Evolutionary conservation across 768 basidiomycete species (phyloP).

Genomic region (Leccinum obscurum): DNA sequence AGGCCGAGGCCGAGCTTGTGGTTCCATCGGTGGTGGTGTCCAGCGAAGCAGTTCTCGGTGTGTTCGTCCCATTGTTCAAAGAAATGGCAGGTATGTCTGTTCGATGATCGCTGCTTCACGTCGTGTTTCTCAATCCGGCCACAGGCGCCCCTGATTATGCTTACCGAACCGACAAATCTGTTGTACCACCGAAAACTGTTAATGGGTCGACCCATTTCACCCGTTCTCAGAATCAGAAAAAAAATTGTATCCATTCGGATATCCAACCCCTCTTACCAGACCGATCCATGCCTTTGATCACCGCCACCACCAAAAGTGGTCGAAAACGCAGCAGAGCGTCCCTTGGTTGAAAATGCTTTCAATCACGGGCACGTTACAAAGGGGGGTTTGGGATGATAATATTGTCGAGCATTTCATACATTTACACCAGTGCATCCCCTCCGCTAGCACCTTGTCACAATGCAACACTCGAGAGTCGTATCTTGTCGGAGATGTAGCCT

Average conservation of each 20-base stretch:
- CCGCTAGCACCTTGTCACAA: slow-evolving; percentile 28
- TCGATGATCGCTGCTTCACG: neutral
- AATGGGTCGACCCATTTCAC: slow-evolving; percentile 19
- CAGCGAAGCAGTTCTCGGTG: slow-evolving; percentile 54
- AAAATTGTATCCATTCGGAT: slow-evolving; percentile 21
- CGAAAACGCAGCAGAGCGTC: slow-evolving; percentile 37
- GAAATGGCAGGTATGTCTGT: slow-evolving; percentile 42
- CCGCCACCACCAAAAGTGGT: slow-evolving; percentile 24
- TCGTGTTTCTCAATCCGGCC: slow-evolving; percentile 5
- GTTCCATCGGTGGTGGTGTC: slow-evolving; percentile 37
- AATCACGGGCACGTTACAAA: slow-evolving; percentile 15
- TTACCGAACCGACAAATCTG: slow-evolving; percentile 16
- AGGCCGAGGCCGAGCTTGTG: slow-evolving; percentile 16
- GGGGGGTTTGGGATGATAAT: slow-evolving; percentile 21
- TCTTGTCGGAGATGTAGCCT: slow-evolving; percentile 32
- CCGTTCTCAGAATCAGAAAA: slow-evolving; percentile 26
- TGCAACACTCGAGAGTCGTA: slow-evolving; percentile 22
- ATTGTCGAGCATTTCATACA: slow-evolving; percentile 28
- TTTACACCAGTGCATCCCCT: slow-evolving; percentile 29
- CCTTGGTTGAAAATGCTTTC: slow-evolving; percentile 24
- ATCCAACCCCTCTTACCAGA: slow-evolving; percentile 12
- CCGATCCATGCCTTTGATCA: slow-evolving; percentile 12
- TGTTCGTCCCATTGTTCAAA: slow-evolving; percentile 66
- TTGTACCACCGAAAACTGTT: slow-evolving; percentile 10
- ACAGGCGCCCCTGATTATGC: slow-evolving; percentile 28